Percentiles rank a stretch among this genome's conserved stretches.
These are phyloP conservation scores for Ulota crispa DNA, from an alignment of 225 moss, liverwort and hornwort genomes.

Conservation along the genomic window DNA sequence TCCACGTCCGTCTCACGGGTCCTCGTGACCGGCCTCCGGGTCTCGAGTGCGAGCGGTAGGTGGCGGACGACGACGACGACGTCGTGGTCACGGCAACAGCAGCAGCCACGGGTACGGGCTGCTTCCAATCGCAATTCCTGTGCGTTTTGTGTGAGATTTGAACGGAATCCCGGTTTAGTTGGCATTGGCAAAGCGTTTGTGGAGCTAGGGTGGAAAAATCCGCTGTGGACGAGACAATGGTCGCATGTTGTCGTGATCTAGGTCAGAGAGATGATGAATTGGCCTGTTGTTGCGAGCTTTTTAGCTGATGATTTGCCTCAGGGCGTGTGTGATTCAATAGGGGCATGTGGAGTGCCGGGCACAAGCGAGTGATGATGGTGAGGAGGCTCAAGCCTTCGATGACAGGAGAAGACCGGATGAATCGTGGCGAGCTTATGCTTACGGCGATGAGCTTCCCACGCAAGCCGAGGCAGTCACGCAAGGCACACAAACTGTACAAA, in stretches of 20 bases:
- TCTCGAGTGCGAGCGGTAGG: not conserved
- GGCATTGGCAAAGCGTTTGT: conserved; percentile 5
- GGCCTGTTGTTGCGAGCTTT: not conserved
- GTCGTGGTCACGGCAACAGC: conserved; percentile 1
- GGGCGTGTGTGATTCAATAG: conserved; percentile 42
- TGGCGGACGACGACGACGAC: not conserved
- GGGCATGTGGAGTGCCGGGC: conserved; percentile 46
- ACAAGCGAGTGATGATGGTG: conserved; percentile 27
- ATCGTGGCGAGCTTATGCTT: conserved; percentile 57
- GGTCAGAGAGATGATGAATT: conserved; percentile 22
- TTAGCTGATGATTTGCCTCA: conserved; percentile 35
- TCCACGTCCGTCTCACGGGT: conserved; percentile 42
- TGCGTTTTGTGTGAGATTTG: conserved; percentile 1
- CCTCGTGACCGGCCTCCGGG: conserved; percentile 19
- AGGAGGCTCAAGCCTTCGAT: conserved; percentile 38
- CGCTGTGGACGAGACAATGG: not conserved
- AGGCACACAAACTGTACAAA: conserved; percentile 77
- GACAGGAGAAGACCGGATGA: conserved; percentile 39
- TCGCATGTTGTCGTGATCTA: conserved; percentile 18
- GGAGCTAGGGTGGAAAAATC: conserved; percentile 9
- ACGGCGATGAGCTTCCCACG: conserved; percentile 72
- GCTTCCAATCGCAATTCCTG: conserved; percentile 18
- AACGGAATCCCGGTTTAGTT: not conserved
- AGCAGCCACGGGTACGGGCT: conserved; percentile 38
- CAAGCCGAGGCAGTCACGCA: conserved; percentile 86